Base-by-base conservation (phyloP, 2,329 filamentous ascomycete genomes). In the Trichoderma sp. region DNA sequence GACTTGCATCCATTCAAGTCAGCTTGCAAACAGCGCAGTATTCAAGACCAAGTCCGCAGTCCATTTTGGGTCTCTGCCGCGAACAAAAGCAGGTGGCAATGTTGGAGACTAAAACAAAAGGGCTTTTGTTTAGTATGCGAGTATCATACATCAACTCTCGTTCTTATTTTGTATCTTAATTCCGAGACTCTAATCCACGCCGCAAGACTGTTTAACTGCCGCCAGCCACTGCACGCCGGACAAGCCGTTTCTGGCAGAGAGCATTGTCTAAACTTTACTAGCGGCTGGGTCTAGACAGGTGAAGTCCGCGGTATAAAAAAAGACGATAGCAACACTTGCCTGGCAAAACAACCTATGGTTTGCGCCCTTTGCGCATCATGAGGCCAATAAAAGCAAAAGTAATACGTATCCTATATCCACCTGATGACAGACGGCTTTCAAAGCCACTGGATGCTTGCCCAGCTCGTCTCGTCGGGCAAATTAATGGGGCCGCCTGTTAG, bases 401-500 rank as follows among this genome's bases (percentile, higher is more conserved):
- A 43, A 21, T 57, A 33, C 49, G 24, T 47, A 2, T n/a, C 16
- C 40, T 8, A n/a, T 47, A 43, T 63, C 60, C 60, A 53, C 43
- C 13, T 63, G 33, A 63, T 63, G 60, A 37, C 55, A 37, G 31
- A 58, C 16, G 5, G 55, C 55, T 37, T 58, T 58, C 31, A 49
- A 61, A 49, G 19, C 59, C 37, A 27, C 2, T 21, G 24, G 37
- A n/a, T 60, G 52, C 31, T 35, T 31, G 14, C 14, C 27, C 33
- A 37, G 14, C 16, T 52, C 5, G 24, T 19, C 37, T 58, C 35
- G 40, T 58, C 55, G 55, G 64, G 40, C 55, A 52, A 64, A 67
- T 24, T 52, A 31, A 64, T 64, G 49, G 60, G 61, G 49, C 61
- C 61, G 61, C 49, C 24, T 64, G n/a, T 21, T 33, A 35, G 60